These are phyloP conservation scores for Zoysia japonica DNA, from an alignment of 176 grass and related monocot species.

Conservation along the genomic window DNA sequence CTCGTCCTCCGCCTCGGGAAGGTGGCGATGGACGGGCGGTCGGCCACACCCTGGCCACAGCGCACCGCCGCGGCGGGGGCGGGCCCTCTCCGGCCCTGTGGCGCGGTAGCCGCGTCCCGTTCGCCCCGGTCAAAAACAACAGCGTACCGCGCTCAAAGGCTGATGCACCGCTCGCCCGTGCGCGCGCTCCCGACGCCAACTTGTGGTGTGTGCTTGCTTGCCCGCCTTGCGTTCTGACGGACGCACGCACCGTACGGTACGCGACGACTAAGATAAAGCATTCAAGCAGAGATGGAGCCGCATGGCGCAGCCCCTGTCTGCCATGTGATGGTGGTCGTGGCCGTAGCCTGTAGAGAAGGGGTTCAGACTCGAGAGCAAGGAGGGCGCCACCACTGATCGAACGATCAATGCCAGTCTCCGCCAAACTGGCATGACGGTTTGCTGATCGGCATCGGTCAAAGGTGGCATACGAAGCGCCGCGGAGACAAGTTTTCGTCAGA, in stretches of 20 bases:
- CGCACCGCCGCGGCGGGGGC: not conserved
- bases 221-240: not conserved
- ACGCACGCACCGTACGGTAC: not conserved
- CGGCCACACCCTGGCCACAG: conserved; percentile 55
- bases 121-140: conserved; percentile 34
- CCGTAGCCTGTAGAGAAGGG: not conserved
- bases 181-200: not conserved
- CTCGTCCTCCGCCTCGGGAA: conserved; percentile 54
- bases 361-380: not conserved
- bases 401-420: conserved; percentile 37
- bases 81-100: not conserved
- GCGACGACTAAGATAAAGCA: not conserved
- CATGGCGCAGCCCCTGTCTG: conserved; percentile 24
- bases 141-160: not conserved
- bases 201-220: not conserved
- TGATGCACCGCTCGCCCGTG: not conserved
- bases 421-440: not conserved
- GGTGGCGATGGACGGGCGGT: conserved; percentile 53
- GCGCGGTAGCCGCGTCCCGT: not conserved
- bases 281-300: not conserved
- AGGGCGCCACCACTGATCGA: not conserved
- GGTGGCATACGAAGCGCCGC: too few relatives aligned
- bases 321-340: conserved; percentile 18
- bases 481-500: too few relatives aligned
- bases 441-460: not conserved